Percentiles rank a stretch among this genome's conserved stretches.
Conservation (phyloP, 2,329 filamentous ascomycete species). For the Fulvia fulva region DNA sequence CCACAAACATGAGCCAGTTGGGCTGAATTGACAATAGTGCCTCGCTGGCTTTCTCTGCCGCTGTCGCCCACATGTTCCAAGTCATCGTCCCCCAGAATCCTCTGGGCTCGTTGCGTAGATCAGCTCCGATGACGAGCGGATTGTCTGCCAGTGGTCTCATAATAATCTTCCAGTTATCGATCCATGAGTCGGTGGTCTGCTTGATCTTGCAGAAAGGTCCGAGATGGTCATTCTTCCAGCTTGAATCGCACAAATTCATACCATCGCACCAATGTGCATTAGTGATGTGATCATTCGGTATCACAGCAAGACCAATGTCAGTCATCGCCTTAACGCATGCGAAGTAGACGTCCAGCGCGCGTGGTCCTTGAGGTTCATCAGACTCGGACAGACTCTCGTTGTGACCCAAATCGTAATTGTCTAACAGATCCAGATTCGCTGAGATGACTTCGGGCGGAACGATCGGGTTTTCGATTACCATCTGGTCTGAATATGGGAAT, state of each 20-base stretch:
- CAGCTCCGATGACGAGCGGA: slow-evolving; percentile 60
- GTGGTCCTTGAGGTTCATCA: slow-evolving; percentile 36
- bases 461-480: slow-evolving; percentile 58
- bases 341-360: slow-evolving; percentile 59
- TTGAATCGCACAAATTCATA: slow-evolving; percentile 62
- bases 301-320: slow-evolving; percentile 59
- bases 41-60: slow-evolving; percentile 62
- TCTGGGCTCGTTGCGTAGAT: slow-evolving; percentile 66
- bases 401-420: slow-evolving; percentile 18
- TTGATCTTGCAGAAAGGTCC: slow-evolving; percentile 56
- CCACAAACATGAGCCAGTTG: slow-evolving; percentile 65
- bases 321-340: slow-evolving; percentile 58
- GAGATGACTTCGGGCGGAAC: slow-evolving; percentile 50
- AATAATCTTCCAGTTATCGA: slow-evolving; percentile 61
- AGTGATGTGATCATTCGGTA: slow-evolving; percentile 69
- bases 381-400: slow-evolving; percentile 7
- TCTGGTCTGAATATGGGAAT: slow-evolving; percentile 65
- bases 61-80: slow-evolving; percentile 61
- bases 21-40: slow-evolving; percentile 56
- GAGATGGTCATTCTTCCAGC: slow-evolving; percentile 63
- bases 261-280: slow-evolving; percentile 66
- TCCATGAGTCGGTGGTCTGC: slow-evolving; percentile 63
- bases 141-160: slow-evolving; percentile 59
- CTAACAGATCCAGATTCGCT: slow-evolving; percentile 58
- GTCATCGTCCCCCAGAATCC: slow-evolving; percentile 66